Evolutionary conservation across 768 basidiomycete species (phyloP).

Genomic region (Termitomyces bulborhizus): DNA sequence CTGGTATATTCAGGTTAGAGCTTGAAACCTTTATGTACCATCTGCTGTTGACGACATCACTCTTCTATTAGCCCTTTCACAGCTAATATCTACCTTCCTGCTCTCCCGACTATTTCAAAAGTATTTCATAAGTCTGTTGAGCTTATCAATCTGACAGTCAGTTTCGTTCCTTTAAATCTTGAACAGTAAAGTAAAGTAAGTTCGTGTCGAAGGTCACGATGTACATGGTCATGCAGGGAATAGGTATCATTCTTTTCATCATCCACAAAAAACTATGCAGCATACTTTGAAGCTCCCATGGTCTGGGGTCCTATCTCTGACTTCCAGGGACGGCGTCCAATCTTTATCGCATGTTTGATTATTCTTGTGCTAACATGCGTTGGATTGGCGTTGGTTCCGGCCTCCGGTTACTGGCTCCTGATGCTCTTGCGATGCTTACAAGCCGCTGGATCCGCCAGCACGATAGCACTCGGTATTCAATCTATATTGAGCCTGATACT

Average conservation of each 20-base stretch:
- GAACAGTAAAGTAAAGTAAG: neutral
- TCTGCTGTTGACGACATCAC: neutral
- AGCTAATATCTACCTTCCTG: constrained; percentile 75
- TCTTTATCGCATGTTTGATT: constrained; percentile 56
- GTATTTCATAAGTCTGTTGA: constrained; percentile 64
- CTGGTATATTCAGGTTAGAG: constrained; percentile 56
- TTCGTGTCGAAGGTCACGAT: constrained; percentile 44
- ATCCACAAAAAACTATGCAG: neutral
- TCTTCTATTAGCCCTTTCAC: constrained; percentile 24
- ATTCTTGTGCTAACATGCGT: constrained; percentile 64
- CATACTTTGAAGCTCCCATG: constrained; percentile 43
- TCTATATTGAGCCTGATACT: neutral
- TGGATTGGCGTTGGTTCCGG: constrained; percentile 43
- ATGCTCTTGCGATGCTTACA: constrained; percentile 78
- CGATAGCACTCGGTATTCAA: constrained; percentile 57
- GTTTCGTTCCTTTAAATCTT: constrained; percentile 18
- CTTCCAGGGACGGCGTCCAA: constrained; percentile 54
- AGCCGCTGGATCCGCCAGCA: constrained; percentile 74
- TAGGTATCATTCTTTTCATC: constrained; percentile 29
- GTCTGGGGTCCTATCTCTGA: constrained; percentile 71
- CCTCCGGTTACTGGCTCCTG: constrained; percentile 68
- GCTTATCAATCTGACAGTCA: constrained; percentile 71
- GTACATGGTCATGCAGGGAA: constrained; percentile 65
- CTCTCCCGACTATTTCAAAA: constrained; percentile 58
- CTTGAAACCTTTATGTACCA: neutral